Percentiles rank a stretch among this genome's conserved stretches.
Conservation (phyloP, 192 early-diverging fungal species). For the Coemansia aciculifera region DNA sequence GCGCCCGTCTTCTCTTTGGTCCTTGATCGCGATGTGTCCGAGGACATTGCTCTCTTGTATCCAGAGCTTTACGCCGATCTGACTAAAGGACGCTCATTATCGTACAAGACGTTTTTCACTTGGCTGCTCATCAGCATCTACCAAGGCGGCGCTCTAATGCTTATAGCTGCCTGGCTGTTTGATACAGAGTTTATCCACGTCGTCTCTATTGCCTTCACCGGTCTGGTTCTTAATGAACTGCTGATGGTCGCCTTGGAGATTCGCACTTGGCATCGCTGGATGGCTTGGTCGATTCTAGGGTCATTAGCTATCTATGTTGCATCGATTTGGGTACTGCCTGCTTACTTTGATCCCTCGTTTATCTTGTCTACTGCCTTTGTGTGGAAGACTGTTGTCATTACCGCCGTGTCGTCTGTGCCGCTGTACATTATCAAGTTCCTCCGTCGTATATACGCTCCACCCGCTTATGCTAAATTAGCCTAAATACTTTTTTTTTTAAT, state of each 20-base stretch:
- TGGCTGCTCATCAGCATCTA: conserved; percentile 95
- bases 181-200: conserved; percentile 95
- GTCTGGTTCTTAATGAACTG: conserved; percentile 90
- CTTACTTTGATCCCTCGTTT: conserved; percentile 90
- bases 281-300: conserved; percentile 81
- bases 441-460: conserved; percentile 78
- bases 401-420: conserved; percentile 81
- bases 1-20: conserved; percentile 95
- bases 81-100: conserved; percentile 89
- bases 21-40: conserved; percentile 84
- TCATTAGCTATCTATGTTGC: conserved; percentile 82
- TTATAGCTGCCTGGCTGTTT: conserved; percentile 90
- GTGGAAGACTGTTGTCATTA: conserved; percentile 90
- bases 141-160: conserved; percentile 95
- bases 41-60: conserved; percentile 87
- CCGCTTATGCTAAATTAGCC: conserved; percentile 84
- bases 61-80: conserved; percentile 94
- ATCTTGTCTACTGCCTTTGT: conserved; percentile 82
- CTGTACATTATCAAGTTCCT: conserved; percentile 84
- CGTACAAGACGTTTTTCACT: conserved; percentile 90
- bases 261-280: conserved; percentile 88
- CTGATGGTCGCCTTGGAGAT: conserved; percentile 96
- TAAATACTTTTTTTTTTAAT: conserved; percentile 12
- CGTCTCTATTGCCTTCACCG: conserved; percentile 93
- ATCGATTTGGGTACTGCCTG: conserved; percentile 86